phyloP scores from a whole-genome alignment of 2,329 filamentous ascomycete genomes.

The Botrytis galanthina region DNA sequence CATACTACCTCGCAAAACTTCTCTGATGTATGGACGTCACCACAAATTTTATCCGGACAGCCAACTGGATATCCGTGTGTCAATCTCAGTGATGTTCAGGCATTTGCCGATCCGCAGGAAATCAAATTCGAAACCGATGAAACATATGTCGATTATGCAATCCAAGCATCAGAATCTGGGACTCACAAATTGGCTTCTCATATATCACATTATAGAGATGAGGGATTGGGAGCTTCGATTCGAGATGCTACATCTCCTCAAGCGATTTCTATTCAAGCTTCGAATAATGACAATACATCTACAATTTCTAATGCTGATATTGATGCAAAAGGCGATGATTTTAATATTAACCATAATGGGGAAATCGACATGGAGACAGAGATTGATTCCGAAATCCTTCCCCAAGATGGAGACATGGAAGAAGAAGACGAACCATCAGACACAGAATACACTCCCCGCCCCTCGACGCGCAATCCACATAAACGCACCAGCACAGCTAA shows the following conservation, averaged over 20 bases:
- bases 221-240: conserved; percentile 33
- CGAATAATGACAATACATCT: conserved; percentile 21
- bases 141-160: conserved; percentile 22
- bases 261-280: conserved; percentile 2
- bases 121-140: conserved; percentile 26
- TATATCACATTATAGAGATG: conserved; percentile 25
- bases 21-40: conserved; percentile 14
- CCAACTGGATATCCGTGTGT: conserved; percentile 26
- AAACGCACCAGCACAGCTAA: conserved; percentile 24
- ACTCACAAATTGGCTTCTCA: not conserved
- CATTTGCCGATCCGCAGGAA: conserved; percentile 31
- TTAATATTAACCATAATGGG: conserved; percentile 9
- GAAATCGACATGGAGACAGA: conserved; percentile 5
- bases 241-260: conserved; percentile 28
- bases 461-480: conserved; percentile 22
- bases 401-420: conserved; percentile 15
- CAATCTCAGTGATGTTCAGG: conserved; percentile 35
- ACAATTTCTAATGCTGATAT: conserved; percentile 25
- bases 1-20: conserved; percentile 23
- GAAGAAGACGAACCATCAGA: conserved; percentile 28
- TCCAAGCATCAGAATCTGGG: not conserved
- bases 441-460: conserved; percentile 31
- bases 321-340: conserved; percentile 24
- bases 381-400: not conserved
- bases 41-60: not conserved